Base-by-base conservation (phyloP, 495 filamentous ascomycete genomes). In the Trichoderma parareesei region DNA sequence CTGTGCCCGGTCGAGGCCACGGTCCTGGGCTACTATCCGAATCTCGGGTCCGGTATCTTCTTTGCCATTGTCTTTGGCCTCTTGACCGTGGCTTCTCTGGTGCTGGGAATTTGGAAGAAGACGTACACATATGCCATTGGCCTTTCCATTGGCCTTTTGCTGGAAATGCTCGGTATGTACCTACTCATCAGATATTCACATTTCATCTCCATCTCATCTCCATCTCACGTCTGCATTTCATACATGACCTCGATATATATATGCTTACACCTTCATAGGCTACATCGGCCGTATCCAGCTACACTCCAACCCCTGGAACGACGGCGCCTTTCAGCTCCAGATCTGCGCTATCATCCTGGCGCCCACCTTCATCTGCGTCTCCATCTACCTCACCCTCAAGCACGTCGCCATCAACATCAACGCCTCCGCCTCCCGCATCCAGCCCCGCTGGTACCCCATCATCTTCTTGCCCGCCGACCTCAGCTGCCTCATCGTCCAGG, bases 1-100 rank as follows among this genome's bases (percentile, higher is more conserved):
- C 27, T 63, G 4, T 91, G 88, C 67, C 84, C 84, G 1, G 84
- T 89, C 59, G 65, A 80, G 48, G 78, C 77, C 2, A 87, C 87
- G 4, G 88, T 85, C 18, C 82, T 89, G 67, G 88, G 87, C 40
- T 90, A 90, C 74, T 83, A 82, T 63, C 88, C 88, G 3, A 85
- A 80, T 67, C 75, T 84, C 7, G 85, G 81, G 57, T 84, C 81
- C 53, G 88, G 87, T 72, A 73, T 79, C 67, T 87, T 89, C 73
- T 85, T 88, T 71, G 72, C 78, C 10, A 78, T 79, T 38, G 77
- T 78, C 55, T 90, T 83, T 67, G 84, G 74, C 27, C 18, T 88
- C 2, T 77, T 79, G 18, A 72, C 75, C 0, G 43, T 84, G 4
- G 60, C 71, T n/a, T 79, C 86, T 13, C 40, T 86, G 18, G 72